Evolutionary conservation across 208 protist species (phyloP).

Genomic region (Trypanosoma conorhini): DNA sequence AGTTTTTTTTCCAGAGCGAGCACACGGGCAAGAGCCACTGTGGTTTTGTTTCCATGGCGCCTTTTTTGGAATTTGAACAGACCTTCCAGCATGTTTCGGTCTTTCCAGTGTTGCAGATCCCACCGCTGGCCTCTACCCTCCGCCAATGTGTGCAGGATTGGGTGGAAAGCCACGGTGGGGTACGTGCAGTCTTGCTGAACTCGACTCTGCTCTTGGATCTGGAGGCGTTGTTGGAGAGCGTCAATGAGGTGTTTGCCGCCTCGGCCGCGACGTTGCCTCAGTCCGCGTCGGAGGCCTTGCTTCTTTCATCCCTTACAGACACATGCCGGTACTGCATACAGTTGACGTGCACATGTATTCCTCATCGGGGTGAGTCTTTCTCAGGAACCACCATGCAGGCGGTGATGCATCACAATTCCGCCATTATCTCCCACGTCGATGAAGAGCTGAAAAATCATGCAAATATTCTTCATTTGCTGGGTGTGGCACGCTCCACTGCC

Average conservation of each 20-base stretch:
- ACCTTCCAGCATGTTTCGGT: conserved; percentile 25
- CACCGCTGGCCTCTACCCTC: conserved; percentile 14
- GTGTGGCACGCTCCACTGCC: conserved; percentile 24
- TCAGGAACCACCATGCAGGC: conserved; percentile 20
- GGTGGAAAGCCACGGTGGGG: conserved; percentile 24
- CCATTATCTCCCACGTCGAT: conserved; percentile 7
- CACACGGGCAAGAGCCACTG: not conserved
- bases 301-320: conserved; percentile 26
- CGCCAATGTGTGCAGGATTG: conserved; percentile 27
- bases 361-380: conserved; percentile 8
- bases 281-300: conserved; percentile 21
- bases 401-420: conserved; percentile 22
- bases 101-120: conserved; percentile 13
- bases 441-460: conserved; percentile 22
- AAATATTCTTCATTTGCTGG: conserved; percentile 15
- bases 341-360: conserved; percentile 17
- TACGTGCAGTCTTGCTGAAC: conserved; percentile 11
- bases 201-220: conserved; percentile 17
- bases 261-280: conserved; percentile 4
- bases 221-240: conserved; percentile 2
- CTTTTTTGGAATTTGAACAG: conserved; percentile 28
- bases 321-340: conserved; percentile 32
- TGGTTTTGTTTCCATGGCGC: conserved; percentile 5
- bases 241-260: conserved; percentile 6
- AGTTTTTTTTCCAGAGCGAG: not conserved